Evolutionary conservation across 169 alveolate species (phyloP).

Genomic region (Cryptosporidium bovis): DNA sequence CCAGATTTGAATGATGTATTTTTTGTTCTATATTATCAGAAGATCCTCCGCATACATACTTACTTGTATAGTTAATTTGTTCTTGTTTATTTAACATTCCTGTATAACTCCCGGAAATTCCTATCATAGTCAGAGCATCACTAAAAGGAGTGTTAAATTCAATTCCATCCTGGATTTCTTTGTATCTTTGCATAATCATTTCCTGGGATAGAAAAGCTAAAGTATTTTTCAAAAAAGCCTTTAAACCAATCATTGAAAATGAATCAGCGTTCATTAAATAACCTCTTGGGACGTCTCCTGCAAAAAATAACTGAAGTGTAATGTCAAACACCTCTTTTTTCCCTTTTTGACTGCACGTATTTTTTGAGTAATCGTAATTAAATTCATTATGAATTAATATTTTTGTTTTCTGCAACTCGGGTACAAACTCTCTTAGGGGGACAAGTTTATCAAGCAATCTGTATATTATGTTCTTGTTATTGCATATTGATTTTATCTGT

Average conservation of each 20-base stretch:
- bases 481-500: conserved; percentile 9
- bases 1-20: conserved; percentile 6
- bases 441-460: conserved; percentile 6
- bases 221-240: conserved; percentile 54
- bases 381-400: neutral
- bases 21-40: conserved; percentile 33
- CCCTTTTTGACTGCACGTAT: neutral
- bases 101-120: conserved; percentile 43
- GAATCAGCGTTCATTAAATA: conserved; percentile 60
- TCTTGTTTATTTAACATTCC: conserved; percentile 6
- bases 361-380: neutral
- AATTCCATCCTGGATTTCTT: conserved; percentile 6
- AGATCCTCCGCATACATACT: conserved; percentile 58
- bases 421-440: conserved; percentile 56
- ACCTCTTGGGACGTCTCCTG: conserved; percentile 74
- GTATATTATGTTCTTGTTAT: conserved; percentile 9
- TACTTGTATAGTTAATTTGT: conserved; percentile 30
- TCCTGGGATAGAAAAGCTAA: conserved; percentile 51
- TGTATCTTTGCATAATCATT: conserved; percentile 27
- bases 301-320: conserved; percentile 40
- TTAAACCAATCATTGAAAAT: conserved; percentile 55
- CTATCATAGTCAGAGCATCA: conserved; percentile 54
- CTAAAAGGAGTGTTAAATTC: conserved; percentile 24
- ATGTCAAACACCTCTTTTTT: conserved; percentile 49
- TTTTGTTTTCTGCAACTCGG: conserved; percentile 31